These are phyloP conservation scores for Bauhinia variegata DNA, from an alignment of 306 rosid species.

Conservation along the genomic window DNA sequence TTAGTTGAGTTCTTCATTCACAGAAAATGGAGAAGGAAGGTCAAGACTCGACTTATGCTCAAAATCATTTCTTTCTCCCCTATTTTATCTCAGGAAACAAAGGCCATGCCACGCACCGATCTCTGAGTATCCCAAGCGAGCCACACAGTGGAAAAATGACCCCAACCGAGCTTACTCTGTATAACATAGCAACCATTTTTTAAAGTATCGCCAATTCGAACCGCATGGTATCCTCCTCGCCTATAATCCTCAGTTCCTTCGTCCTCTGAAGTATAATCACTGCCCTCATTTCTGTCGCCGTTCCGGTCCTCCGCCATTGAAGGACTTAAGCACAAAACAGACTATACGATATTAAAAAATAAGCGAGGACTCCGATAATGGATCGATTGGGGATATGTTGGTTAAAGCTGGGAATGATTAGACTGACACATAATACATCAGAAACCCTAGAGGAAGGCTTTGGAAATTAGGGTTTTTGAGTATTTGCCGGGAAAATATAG, in stretches of 20 bases:
- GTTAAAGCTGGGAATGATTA: not conserved
- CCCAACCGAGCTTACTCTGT: constrained; percentile 98
- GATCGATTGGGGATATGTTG: not conserved
- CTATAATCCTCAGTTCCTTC: constrained; percentile 96
- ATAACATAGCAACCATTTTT: constrained; percentile 77
- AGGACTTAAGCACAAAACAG: constrained; percentile 31
- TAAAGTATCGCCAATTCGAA: constrained; percentile 84
- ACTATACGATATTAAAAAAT: not conserved
- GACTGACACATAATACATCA: not conserved
- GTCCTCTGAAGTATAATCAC: constrained; percentile 91
- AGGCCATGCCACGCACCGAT: constrained; percentile 35
- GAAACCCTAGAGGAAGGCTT: not conserved
- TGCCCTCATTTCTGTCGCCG: constrained; percentile 58
- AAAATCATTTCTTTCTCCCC: constrained; percentile 19
- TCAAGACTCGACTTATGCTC: not conserved
- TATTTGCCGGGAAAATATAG: constrained; percentile 52
- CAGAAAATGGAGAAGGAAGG: too few species aligned
- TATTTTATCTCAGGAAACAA: constrained; percentile 9
- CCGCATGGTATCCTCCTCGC: constrained; percentile 98
- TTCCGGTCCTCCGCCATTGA: constrained; percentile 71
- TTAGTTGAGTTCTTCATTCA: too few species aligned
- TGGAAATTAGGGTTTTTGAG: constrained; percentile 55
- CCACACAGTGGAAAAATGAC: constrained; percentile 98
- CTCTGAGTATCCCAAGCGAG: constrained; percentile 88
- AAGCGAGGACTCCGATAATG: not conserved